Evolutionary conservation across 2,329 filamentous ascomycete genomes (phyloP).

Genomic region (Akanthomyces uredinophilus): DNA sequence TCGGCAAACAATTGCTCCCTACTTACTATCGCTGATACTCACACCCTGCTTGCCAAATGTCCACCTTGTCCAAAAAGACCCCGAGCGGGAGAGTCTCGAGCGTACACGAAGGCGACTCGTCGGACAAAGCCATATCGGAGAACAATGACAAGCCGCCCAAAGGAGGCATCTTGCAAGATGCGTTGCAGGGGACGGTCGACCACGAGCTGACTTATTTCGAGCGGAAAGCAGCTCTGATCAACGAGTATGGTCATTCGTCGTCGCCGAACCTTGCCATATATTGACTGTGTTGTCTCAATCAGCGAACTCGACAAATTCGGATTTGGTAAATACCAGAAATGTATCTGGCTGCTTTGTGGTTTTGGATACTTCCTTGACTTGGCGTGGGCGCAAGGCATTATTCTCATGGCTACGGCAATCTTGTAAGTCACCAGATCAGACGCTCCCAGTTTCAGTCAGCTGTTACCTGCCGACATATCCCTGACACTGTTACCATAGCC

Average conservation of each 20-base stretch:
- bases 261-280: too few species aligned
- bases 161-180: neutral
- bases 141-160: neutral
- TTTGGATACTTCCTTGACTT: conserved; percentile 46
- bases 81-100: neutral
- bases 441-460: neutral
- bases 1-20: neutral
- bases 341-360: conserved; percentile 40
- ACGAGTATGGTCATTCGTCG: neutral
- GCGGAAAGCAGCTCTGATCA: conserved; percentile 10
- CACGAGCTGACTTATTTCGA: conserved; percentile 8
- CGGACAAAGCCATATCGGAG: neutral
- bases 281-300: neutral
- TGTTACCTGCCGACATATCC: neutral
- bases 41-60: neutral
- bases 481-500: neutral
- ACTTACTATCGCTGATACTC: neutral
- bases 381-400: conserved; percentile 48
- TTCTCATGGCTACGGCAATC: conserved; percentile 30
- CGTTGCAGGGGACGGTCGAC: neutral
- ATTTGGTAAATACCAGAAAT: conserved; percentile 43
- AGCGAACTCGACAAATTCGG: conserved; percentile 41
- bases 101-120: neutral
- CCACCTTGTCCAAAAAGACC: neutral
- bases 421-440: neutral